Conservation (phyloP, 164 flowering plant species). For the Litsea cubeba region DNA sequence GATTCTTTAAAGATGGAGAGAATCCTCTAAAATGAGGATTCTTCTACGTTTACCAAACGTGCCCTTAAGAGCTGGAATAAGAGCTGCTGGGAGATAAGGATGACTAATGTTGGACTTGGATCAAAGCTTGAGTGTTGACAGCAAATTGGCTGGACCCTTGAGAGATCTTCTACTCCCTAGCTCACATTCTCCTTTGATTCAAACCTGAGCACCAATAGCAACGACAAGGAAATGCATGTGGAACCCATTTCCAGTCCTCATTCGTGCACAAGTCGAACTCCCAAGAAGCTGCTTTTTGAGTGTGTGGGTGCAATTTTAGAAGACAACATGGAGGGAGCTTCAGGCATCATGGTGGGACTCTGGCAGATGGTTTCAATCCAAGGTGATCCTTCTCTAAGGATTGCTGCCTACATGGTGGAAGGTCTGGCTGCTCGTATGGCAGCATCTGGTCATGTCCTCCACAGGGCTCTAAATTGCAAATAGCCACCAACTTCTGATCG, state of each 20-base stretch:
- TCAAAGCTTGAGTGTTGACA: constrained; percentile 57
- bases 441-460: constrained; percentile 66
- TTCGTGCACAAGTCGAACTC: constrained; percentile 23
- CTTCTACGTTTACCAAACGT: no score
- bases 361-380: constrained; percentile 79
- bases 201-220: constrained; percentile 54
- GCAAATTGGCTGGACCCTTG: constrained; percentile 50
- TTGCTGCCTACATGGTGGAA: constrained; percentile 98
- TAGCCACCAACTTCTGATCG: constrained; percentile 78
- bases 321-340: constrained; percentile 56
- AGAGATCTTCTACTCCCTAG: constrained; percentile 33
- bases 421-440: constrained; percentile 94
- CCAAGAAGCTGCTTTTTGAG: constrained; percentile 60
- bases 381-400: constrained; percentile 86
- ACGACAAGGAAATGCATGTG: constrained; percentile 41
- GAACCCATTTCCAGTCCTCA: constrained; percentile 10
- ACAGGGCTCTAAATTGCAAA: constrained; percentile 85
- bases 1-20: no score
- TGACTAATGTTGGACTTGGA: constrained; percentile 28
- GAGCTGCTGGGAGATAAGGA: constrained; percentile 56
- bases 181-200: constrained; percentile 72
- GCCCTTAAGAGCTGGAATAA: constrained; percentile 78
- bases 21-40: no score
- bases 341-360: constrained; percentile 49
- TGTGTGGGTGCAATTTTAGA: constrained; percentile 73